Base-by-base conservation (phyloP, 1,284 basidiomycete genomes). In the Mycena sp. region DNA sequence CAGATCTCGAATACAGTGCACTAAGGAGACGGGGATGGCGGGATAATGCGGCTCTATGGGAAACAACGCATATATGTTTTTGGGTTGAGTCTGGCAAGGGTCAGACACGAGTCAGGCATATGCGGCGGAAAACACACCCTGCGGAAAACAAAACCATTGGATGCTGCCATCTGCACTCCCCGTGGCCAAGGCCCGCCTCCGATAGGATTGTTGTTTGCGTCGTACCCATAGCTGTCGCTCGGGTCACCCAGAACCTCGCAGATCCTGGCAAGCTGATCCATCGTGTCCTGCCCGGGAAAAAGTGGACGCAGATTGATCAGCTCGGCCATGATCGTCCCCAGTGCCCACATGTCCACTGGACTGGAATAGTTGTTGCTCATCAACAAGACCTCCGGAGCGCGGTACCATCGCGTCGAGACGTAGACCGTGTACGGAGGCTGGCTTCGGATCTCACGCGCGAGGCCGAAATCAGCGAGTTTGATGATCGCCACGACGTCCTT, bases 271-370 rank as follows among this genome's bases (percentile, higher is more conserved):
- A 99, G 90, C 77, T 99, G 98, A 78, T 99, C 97, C 49, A 95
- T 85, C 77, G 98, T 96, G 75, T 90, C 92, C 56, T 90, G 88
- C n/a, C 97, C 97, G n/a, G 97, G 97, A 77, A 99, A 99, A 28
- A 99, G 83, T 0, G 97, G 97, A 70, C 94, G 92, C 66, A 99
- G 85, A 72, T 96, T 98, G 77, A 98, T 86, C 59, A 98, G 85
- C 78, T 99, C 97, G 10, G 96, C 94, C 82, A 99, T 90, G 74
- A 99, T 99, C 4, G 97, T 96, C 23, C 97, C 97, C 43, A 99
- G 81, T 2, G 98, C 98, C 97, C 97, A 99, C 91, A 98, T 95
- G 77, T 99, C 97, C 32, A 99, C 96, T 0, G 97, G 95, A 69
- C 93, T 93, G 17, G 94, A 95, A 74, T 99, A 99, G 73, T 97